Evolutionary conservation across 495 filamentous ascomycete genomes (phyloP), one percentile per base, ranked within the genome.

Genomic region (Cenococcum geophilum): DNA sequence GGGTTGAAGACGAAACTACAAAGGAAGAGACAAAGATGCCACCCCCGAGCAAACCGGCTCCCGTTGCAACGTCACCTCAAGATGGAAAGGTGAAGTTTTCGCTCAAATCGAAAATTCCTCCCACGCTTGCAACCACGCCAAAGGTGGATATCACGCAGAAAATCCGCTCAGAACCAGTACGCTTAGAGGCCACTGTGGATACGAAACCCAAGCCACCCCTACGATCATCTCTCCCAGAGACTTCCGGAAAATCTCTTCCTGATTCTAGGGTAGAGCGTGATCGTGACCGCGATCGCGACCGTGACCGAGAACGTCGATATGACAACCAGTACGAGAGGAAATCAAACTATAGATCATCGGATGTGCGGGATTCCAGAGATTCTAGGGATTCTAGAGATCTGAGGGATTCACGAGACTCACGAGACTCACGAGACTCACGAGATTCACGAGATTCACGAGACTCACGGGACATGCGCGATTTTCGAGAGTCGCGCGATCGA

Each of bases 81-180:
- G 82, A 80, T 74, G 81, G 78, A 40, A 92, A 91, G 71, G 89
- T 96, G 66, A 91, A 88, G 67, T 96, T 96, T 72, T 87, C 89
- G 12, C 86, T 96, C 72, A 95, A 93, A 70, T 76, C 83, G 0
- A 93, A 93, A 61, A 74, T 82, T 21, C 54, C 55, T 18, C 74
- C 79, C 5, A 71, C 77, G n/a, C 75, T 83, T 20, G 74, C 81
- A 22, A 70, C 77, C 6, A 68, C 77, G 9, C 79, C 88, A 4
- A 88, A 90, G 61, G 82, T 86, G 6, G 88, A 80, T 77, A 91
- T 83, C 59, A 87, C 84, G 1, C 83, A 85, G 61, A 86, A 87
- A 57, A 83, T 89, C 75, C 86, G 86, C 61, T 81, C 82, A 25
- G 76, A 76, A 21, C 62, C 71, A n/a, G 64, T 49, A 11, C 58